Percentiles rank a stretch among this genome's conserved stretches.
These are phyloP conservation scores for Alternaria consortialis DNA, from an alignment of 2,329 filamentous ascomycete genomes.

Conservation along the genomic window DNA sequence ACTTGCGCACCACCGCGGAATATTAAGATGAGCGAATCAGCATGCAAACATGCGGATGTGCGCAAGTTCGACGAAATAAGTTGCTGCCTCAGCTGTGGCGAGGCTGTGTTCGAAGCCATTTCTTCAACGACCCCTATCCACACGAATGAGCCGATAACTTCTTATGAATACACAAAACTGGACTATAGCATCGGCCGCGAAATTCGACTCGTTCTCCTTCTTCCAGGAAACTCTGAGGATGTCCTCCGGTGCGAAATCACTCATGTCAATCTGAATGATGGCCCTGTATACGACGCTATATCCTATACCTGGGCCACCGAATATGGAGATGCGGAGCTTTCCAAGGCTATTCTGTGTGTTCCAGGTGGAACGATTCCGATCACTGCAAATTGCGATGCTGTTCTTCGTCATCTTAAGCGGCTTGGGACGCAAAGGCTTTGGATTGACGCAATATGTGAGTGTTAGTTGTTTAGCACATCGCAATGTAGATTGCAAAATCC, in stretches of 20 bases:
- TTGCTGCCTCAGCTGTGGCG: conserved; percentile 25
- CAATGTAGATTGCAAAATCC: no score
- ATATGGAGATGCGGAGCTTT: conserved; percentile 1
- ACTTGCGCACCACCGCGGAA: neutral
- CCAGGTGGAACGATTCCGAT: conserved; percentile 8
- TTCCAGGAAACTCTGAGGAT: neutral
- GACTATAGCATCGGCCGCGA: conserved; percentile 16
- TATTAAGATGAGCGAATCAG: neutral
- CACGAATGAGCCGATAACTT: neutral
- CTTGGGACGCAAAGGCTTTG: conserved; percentile 18
- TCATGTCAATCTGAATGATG: conserved; percentile 13
- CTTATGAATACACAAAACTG: conserved; percentile 16
- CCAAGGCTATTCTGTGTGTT: neutral
- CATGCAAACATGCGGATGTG: conserved; percentile 22
- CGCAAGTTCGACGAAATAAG: conserved; percentile 22
- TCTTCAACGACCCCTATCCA: neutral
- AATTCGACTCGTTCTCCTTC: conserved; percentile 8
- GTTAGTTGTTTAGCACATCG: no score
- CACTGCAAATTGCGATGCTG: conserved; percentile 22
- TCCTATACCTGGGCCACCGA: conserved; percentile 24
- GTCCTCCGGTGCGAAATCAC: conserved; percentile 14
- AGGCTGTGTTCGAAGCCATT: conserved; percentile 13
- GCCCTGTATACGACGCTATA: conserved; percentile 21
- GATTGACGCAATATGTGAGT: conserved; percentile 28
- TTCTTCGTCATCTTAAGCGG: conserved; percentile 13